Conservation (phyloP, 1,139 yeast genomes). For the Yarrowia galli region DNA sequence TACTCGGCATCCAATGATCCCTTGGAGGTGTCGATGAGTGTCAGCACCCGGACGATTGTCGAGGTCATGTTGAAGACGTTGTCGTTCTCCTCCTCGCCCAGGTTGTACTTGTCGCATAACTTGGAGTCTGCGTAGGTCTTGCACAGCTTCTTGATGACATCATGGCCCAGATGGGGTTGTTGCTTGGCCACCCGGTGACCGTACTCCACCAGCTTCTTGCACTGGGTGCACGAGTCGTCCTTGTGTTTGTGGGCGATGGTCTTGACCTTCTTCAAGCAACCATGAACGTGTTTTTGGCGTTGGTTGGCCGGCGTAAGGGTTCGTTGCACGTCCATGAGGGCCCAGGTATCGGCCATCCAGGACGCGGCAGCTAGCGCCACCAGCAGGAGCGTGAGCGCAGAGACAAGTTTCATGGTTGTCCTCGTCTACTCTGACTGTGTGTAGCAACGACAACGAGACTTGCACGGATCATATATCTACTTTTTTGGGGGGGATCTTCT, state of each 20-base stretch:
- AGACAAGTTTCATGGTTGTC: conserved; percentile 18
- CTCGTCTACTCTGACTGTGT: no score
- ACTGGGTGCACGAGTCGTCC: conserved; percentile 37
- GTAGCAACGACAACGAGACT: not conserved
- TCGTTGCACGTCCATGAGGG: conserved; percentile 19
- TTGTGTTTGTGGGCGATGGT: conserved; percentile 30
- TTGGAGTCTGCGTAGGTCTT: conserved; percentile 6
- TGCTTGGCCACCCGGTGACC: conserved; percentile 32
- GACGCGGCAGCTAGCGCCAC: not conserved
- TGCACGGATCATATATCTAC: conserved; percentile 6
- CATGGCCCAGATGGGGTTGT: conserved; percentile 26
- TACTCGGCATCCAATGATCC: conserved; percentile 26
- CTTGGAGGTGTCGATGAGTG: conserved; percentile 26
- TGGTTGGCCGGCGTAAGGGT: conserved; percentile 11
- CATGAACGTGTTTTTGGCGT: conserved; percentile 18
- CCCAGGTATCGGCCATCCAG: conserved; percentile 33
- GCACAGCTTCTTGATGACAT: conserved; percentile 29
- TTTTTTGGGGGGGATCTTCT: not conserved
- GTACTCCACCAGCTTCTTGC: conserved; percentile 35
- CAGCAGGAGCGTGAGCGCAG: conserved; percentile 6
- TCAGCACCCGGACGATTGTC: conserved; percentile 18
- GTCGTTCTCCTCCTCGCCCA: conserved; percentile 26
- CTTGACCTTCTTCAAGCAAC: conserved; percentile 24
- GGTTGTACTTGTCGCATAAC: conserved; percentile 32
- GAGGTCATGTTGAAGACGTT: conserved; percentile 36